Evolutionary conservation across 176 grass and related monocot genomes (phyloP), one percentile per base, ranked within the genome.

Genomic region (Dactylis glomerata): DNA sequence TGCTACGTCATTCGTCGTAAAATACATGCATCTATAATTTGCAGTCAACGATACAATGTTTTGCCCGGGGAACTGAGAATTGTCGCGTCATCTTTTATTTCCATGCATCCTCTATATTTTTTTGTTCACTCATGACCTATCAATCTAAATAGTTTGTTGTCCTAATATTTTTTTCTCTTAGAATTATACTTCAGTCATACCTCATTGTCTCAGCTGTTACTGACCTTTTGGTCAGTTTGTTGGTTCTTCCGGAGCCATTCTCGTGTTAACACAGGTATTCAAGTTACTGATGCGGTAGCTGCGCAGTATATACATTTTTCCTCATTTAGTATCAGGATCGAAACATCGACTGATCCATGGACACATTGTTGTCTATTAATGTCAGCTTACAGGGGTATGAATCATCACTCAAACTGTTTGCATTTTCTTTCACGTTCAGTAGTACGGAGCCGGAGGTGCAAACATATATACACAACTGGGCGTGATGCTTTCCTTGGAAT

Each of bases 191-290:
- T 44, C 80, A 98, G 95, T 91, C 95, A 93, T 98, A 93, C 74
- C 87, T 95, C 41, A 92, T 98, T 87, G 61, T 98, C 52, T 98
- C 92, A 51, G 95, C 95, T 46, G 91, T 98, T 23, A 92, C 92
- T 63, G 90, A 98, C 61, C 89, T 92, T 86, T 93, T 93, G 85
- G 92, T 98, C 79, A 95, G 95, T 76, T 77, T 98, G 68, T 84
- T 97, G 95, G 95, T 97, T 97, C 81, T 97, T 97, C 55, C 77
- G 86, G 73, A 92, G 84, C 76, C 95, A 95, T 73, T 92, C 95
- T 57, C 89, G 91, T 84, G 85, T 95, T 47, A 90, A 91, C 86
- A 91, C 90, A 42, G 41, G 41, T 42, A 42, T 42, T 7, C 41
- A 42, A 42, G 41, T 42, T 10, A 42, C 1, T 42, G 41, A 42